Conservation (phyloP, 805 yeast species). For the Spathaspora girioi region DNA sequence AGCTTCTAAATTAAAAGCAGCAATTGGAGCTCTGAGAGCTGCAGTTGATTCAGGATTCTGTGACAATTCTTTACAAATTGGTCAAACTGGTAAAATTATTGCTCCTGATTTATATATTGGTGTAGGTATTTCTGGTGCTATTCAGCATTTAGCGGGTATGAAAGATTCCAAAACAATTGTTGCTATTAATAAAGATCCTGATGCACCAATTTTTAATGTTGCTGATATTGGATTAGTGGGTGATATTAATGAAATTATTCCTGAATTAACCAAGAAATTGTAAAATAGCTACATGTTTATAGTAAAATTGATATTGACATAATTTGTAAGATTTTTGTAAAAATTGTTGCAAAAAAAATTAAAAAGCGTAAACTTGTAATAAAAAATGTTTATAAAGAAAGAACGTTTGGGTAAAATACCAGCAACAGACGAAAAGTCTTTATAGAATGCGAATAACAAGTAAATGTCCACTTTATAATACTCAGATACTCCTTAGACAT, state of each 20-base stretch:
- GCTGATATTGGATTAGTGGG: conserved; percentile 91
- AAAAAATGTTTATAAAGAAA: background rate
- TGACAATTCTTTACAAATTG: conserved; percentile 94
- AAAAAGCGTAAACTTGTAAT: too few relatives aligned
- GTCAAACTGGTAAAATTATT: conserved; percentile 96
- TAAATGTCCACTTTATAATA: too few relatives aligned
- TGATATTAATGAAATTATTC: conserved; percentile 79
- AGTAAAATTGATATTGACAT: too few relatives aligned
- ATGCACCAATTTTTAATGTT: conserved; percentile 87
- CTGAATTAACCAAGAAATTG: conserved; percentile 83
- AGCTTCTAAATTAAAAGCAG: conserved; percentile 82
- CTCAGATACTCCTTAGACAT: too few relatives aligned
- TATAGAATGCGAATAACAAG: too few relatives aligned
- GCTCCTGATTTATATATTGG: conserved; percentile 96
- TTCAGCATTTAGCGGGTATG: conserved; percentile 98
- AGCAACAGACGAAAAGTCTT: background rate
- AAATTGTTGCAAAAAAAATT: background rate
- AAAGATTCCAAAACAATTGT: conserved; percentile 92
- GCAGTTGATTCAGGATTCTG: conserved; percentile 96
- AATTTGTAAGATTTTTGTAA: background rate
- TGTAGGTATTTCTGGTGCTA: conserved; percentile 94
- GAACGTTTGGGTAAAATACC: background rate
- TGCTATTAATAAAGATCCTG: conserved; percentile 91
- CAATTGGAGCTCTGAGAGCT: conserved; percentile 96
- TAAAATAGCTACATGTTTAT: conserved; percentile 9